Evolutionary conservation across 2,329 filamentous ascomycete species (phyloP).

Genomic region (Curvularia verruculosa): DNA sequence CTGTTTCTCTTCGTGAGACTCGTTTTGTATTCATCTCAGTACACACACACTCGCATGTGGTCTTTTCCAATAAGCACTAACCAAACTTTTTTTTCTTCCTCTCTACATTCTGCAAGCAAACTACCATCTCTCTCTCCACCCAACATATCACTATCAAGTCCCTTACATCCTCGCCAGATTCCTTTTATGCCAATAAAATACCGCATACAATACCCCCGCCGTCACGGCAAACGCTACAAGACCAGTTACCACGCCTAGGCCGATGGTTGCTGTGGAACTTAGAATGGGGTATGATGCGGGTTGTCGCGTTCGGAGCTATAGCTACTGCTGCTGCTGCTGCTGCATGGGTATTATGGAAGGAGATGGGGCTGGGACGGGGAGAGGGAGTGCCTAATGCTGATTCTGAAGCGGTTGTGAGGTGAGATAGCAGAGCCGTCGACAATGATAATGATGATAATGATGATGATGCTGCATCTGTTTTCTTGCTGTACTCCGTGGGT

Average conservation of each 20-base stretch:
- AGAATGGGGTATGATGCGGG: background rate
- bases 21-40: too few relatives aligned
- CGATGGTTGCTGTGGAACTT: background rate
- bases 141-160: background rate
- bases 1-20: too few relatives aligned
- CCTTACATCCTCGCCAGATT: background rate
- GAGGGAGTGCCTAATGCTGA: too few relatives aligned
- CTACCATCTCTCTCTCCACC: background rate
- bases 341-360: too few relatives aligned
- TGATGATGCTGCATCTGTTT: background rate
- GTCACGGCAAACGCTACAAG: background rate
- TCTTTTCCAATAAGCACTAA: too few relatives aligned
- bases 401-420: background rate
- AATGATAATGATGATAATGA: too few relatives aligned
- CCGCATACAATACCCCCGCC: background rate
- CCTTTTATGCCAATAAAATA: background rate
- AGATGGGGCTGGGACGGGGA: background rate
- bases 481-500: background rate
- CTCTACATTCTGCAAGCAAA: background rate
- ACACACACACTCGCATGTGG: too few relatives aligned
- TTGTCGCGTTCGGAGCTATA: too few relatives aligned
- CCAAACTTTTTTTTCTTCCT: too few relatives aligned
- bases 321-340: too few relatives aligned
- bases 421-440: background rate
- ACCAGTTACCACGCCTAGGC: slow-evolving; percentile 8